Evolutionary conservation across 2,329 filamentous ascomycete species (phyloP).

Genomic region (Cryphonectria japonica): DNA sequence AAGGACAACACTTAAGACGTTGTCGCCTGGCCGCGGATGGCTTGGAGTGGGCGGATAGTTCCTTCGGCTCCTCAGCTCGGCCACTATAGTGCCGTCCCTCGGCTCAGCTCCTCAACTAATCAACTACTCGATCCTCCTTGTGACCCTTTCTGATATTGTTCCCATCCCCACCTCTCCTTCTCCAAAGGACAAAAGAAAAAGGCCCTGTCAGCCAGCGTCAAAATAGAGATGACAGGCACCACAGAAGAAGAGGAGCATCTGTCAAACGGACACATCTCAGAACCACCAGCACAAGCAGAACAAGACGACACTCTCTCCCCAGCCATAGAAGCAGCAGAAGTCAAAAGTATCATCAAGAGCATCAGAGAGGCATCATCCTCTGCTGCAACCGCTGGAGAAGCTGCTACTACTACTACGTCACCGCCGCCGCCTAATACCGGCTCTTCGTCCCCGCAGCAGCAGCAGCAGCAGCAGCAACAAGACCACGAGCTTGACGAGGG

Average conservation of each 20-base stretch:
- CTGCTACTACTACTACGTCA: slow-evolving; percentile 4
- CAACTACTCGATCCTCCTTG: background rate
- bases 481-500: slow-evolving; percentile 38
- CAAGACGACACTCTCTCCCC: slow-evolving; percentile 15
- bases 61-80: background rate
- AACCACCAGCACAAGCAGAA: background rate
- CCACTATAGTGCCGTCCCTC: background rate
- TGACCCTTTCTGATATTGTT: background rate
- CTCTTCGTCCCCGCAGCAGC: slow-evolving; percentile 7
- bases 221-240: slow-evolving; percentile 17
- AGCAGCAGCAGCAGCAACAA: background rate
- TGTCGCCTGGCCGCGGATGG: background rate
- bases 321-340: slow-evolving; percentile 28
- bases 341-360: slow-evolving; percentile 32
- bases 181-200: background rate
- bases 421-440: slow-evolving; percentile 12
- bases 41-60: background rate
- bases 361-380: slow-evolving; percentile 30
- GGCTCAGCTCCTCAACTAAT: background rate
- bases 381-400: background rate
- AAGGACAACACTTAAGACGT: background rate
- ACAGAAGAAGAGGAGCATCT: slow-evolving; percentile 9
- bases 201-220: background rate
- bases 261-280: slow-evolving; percentile 16
- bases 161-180: background rate